Percentiles rank a stretch among this genome's conserved stretches.
Evolutionary conservation across 345 rosid genomes (phyloP).

Genomic region (Aquilaria yunnanensis): DNA sequence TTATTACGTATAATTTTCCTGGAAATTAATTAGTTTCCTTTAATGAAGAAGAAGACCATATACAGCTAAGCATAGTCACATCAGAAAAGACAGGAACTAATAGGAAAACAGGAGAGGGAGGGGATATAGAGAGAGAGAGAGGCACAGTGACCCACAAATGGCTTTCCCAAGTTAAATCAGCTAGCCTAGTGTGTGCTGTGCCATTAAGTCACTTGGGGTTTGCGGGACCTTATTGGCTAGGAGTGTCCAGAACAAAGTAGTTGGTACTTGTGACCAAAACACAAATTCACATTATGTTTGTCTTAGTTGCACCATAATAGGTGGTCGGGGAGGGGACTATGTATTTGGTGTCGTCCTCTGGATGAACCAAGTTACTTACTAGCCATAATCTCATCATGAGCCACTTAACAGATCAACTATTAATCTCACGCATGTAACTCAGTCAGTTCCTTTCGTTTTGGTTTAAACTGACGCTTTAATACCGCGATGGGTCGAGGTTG

Average conservation of each 20-base stretch:
- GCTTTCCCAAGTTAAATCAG: conserved; percentile 18
- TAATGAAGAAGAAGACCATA: conserved; percentile 8
- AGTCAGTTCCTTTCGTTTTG: too few species aligned
- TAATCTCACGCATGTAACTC: too few species aligned
- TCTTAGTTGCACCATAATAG: conserved; percentile 62
- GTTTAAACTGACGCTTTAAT: too few species aligned
- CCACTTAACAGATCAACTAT: too few species aligned
- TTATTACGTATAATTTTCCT: too few species aligned
- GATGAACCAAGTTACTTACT: too few species aligned
- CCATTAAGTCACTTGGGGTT: conserved; percentile 27
- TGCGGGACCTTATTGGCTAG: conserved; percentile 15
- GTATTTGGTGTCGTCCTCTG: too few species aligned
- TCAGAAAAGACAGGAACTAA: conserved; percentile 12
- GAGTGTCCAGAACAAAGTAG: conserved; percentile 13
- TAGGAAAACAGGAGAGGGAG: conserved; percentile 12
- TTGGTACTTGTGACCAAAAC: conserved; percentile 7
- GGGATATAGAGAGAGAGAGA: conserved; percentile 8
- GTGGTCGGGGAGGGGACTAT: conserved; percentile 25
- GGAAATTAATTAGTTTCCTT: background rate
- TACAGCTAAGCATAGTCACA: conserved; percentile 29
- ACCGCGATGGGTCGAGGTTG: too few species aligned
- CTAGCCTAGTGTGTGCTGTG: conserved; percentile 25
- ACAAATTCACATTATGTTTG: conserved; percentile 23
- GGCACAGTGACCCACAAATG: conserved; percentile 29
- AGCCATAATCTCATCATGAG: too few species aligned